These are phyloP conservation scores for Pezicula carpinea DNA, from an alignment of 2,329 filamentous ascomycete species.

Conservation along the genomic window DNA sequence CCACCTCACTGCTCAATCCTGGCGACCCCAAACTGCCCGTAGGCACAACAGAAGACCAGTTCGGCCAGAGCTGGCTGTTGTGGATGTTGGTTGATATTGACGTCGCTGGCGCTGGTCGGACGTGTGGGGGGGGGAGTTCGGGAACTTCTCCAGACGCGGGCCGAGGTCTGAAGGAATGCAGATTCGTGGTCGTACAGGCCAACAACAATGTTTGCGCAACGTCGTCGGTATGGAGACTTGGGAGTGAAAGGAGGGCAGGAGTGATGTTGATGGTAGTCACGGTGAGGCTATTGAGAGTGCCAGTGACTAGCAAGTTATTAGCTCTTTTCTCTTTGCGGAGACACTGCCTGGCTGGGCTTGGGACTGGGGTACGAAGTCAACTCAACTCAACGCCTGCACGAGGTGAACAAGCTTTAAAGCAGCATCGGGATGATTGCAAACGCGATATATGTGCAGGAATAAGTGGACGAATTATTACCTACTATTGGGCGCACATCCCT, in stretches of 20 bases:
- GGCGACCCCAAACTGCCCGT: too few relatives aligned
- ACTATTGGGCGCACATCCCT: too few relatives aligned
- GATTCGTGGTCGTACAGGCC: too few relatives aligned
- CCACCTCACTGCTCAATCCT: too few relatives aligned
- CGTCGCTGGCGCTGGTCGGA: not conserved
- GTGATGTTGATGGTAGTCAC: not conserved
- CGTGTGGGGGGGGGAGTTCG: not conserved
- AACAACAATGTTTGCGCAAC: not conserved
- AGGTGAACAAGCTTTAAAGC: too few relatives aligned
- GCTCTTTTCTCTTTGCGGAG: conserved; percentile 1
- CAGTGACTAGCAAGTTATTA: not conserved
- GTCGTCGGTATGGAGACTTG: not conserved
- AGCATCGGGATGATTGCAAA: too few relatives aligned
- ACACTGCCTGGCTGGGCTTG: not conserved
- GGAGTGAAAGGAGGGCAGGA: not conserved
- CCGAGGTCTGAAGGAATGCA: too few relatives aligned
- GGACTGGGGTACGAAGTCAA: not conserved
- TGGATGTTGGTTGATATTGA: too few relatives aligned
- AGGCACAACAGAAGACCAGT: too few relatives aligned
- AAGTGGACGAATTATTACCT: too few relatives aligned
- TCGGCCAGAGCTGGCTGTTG: too few relatives aligned
- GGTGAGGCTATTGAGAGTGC: conserved; percentile 1
- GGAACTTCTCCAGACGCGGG: not conserved
- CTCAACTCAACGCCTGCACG: not conserved
- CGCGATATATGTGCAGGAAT: too few relatives aligned